Base-by-base conservation (phyloP, 1,139 yeast genomes). In the Diutina mesorugosa region DNA sequence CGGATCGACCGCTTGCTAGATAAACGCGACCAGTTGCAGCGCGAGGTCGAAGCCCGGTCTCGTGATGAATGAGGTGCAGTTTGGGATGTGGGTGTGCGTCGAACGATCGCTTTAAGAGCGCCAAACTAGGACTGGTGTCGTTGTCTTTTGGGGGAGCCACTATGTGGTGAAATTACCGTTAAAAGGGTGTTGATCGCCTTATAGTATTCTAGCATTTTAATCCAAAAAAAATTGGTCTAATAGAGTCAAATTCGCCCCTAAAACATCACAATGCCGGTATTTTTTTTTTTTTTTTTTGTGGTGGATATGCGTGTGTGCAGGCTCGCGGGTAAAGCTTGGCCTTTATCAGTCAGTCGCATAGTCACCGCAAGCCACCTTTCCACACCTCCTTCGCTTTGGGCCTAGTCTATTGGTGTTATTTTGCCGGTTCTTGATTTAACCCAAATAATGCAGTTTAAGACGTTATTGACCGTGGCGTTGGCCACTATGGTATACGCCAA, bases 401-500 rank as follows among this genome's bases (percentile, higher is more conserved):
- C 18, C 45, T 6, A n/a, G 47, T 21, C 47, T n/a, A 21, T 16
- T 45, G 26, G 26, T 16, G 26, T n/a, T 4, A n/a, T n/a, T 45
- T 6, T 45, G 45, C 18, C 18, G n/a, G 18, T 41, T n/a, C n/a
- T 41, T 41, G 9, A 7, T 5, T 9, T 29, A 38, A 12, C 28
- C 10, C 16, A 28, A 32, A 29, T 47, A 41, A 60, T 60, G 62
- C 59, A 51, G 47, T 21, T 60, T 32, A 50, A 56, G 16, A 56
- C 48, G 9, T 48, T 60, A 45, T 59, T 58, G 4, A 56, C 57
- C 10, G 52, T 59, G 54, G 51, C 57, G 10, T 60, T 60, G 45
- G 61, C 61, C 16, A 55, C 60, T 32, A 56, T 58, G 28, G 57
- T 57, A 10, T 47, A 57, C 32, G 61, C 67, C 38, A 64, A 64